Evolutionary conservation across 1,284 basidiomycete species (phyloP), one percentile per base, ranked within the genome.

Genomic region (Ustilago sp.): DNA sequence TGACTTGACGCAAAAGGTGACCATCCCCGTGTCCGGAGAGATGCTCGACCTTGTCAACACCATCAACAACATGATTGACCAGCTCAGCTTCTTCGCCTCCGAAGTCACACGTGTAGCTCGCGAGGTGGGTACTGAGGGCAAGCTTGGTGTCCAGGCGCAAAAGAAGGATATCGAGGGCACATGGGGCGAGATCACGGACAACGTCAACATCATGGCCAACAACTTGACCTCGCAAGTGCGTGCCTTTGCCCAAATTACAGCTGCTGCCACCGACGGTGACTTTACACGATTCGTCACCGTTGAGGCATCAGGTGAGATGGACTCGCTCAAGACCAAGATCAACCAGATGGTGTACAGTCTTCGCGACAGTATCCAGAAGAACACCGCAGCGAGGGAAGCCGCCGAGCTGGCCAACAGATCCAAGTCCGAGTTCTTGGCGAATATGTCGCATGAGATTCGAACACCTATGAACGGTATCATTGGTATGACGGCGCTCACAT

Each of bases 311-410:
- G 97, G 97, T 64, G 97, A 99, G 87, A 98, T 99, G 97, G 96
- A 99, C 88, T 95, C 93, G 71, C 90, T 99, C 88, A 99, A 99
- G 90, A 98, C 94, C 6, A 97, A 98, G 88, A 97, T 97, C 89
- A 96, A 97, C 86, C 94, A 97, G 87, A 98, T 98, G 96, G 94
- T 99, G 69, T 98, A 95, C 89, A 96, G 96, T 86, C 90, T 99
- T 86, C 90, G 97, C 58, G 96, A 99, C 87, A 92, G 91, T 79
- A 97, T 99, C 72, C 97, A 99, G 89, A 98, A 96, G 91, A 99
- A 99, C 86, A 99, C 95, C 2, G 94, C 94, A 38, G 97, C 97
- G 8, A 91, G 96, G 87, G 96, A 98, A 87, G 95, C 96, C 0
- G 97, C 97, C 62, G 97, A 99, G 88, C 87, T 97, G 85, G 87